Conservation (phyloP, 2,329 filamentous ascomycete species). For the Tetracladium maxilliforme region DNA sequence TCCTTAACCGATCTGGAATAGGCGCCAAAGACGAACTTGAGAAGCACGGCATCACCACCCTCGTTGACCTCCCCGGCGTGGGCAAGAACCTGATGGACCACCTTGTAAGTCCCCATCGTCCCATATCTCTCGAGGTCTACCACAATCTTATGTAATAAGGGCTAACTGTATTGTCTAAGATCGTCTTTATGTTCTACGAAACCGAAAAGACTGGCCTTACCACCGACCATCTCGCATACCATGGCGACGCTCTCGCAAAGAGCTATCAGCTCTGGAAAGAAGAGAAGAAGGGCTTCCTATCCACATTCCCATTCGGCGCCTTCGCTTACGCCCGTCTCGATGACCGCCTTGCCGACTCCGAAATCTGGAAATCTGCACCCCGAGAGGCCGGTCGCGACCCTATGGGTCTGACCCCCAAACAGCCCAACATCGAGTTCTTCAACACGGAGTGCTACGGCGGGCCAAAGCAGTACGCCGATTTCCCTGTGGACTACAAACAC, state of each 20-base stretch:
- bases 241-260: slow-evolving; percentile 31
- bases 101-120: slow-evolving; percentile 17
- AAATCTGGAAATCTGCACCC: slow-evolving; percentile 35
- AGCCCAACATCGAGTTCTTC: slow-evolving; percentile 49
- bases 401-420: slow-evolving; percentile 39
- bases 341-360: slow-evolving; percentile 36
- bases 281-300: slow-evolving; percentile 39
- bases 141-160: slow-evolving; percentile 4
- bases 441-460: slow-evolving; percentile 47
- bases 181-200: slow-evolving; percentile 47
- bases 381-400: slow-evolving; percentile 38
- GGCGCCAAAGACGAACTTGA: slow-evolving; percentile 26
- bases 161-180: slow-evolving; percentile 15
- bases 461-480: slow-evolving; percentile 39
- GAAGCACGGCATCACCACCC: slow-evolving; percentile 1
- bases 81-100: slow-evolving; percentile 39
- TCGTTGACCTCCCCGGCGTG: slow-evolving; percentile 30
- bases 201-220: slow-evolving; percentile 34
- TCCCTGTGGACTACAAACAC: slow-evolving; percentile 34
- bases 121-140: slow-evolving; percentile 10
- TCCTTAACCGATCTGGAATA: slow-evolving; percentile 37
- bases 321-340: slow-evolving; percentile 49
- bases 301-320: slow-evolving; percentile 46
- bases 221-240: slow-evolving; percentile 40
- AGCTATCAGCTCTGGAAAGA: slow-evolving; percentile 40